A percentile compares a stretch with the other conserved stretches of the same genome.
Evolutionary conservation across 2,329 filamentous ascomycete genomes (phyloP).

Genomic region (Anthostomella pinea): DNA sequence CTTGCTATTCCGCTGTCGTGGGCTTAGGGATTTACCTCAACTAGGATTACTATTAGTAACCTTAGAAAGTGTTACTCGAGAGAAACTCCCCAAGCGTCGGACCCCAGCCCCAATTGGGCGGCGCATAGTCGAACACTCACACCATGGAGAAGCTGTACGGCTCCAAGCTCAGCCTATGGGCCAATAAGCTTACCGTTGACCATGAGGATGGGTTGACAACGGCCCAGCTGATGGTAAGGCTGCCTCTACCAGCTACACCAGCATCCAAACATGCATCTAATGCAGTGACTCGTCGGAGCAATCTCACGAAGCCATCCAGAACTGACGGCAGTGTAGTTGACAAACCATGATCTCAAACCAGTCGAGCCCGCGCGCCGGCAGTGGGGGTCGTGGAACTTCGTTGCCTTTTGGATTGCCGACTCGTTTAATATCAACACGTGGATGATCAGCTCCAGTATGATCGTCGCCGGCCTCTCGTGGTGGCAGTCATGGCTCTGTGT

Average conservation of each 20-base stretch:
- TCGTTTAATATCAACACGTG: constrained; percentile 89
- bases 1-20: too few relatives aligned
- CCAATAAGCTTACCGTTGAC: constrained; percentile 66
- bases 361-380: constrained; percentile 77
- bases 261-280: too few relatives aligned
- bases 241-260: background rate
- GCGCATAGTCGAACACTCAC: constrained; percentile 1
- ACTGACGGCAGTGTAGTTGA: constrained; percentile 50
- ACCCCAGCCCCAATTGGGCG: constrained; percentile 1
- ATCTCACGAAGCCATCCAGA: constrained; percentile 2
- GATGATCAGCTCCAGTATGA: constrained; percentile 89
- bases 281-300: too few relatives aligned
- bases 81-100: constrained; percentile 9
- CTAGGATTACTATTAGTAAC: constrained; percentile 18
- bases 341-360: constrained; percentile 76
- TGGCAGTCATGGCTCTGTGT: constrained; percentile 92
- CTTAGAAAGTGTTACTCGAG: constrained; percentile 27
- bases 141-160: constrained; percentile 33
- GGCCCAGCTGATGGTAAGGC: constrained; percentile 70
- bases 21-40: too few relatives aligned
- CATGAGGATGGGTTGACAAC: constrained; percentile 73
- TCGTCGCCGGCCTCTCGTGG: constrained; percentile 76
- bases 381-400: constrained; percentile 87
- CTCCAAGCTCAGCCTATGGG: constrained; percentile 41
- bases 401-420: constrained; percentile 83